Percentiles rank a stretch among this genome's conserved stretches.
Evolutionary conservation across 495 filamentous ascomycete species (phyloP).

Genomic region (Daldinia concentrica): DNA sequence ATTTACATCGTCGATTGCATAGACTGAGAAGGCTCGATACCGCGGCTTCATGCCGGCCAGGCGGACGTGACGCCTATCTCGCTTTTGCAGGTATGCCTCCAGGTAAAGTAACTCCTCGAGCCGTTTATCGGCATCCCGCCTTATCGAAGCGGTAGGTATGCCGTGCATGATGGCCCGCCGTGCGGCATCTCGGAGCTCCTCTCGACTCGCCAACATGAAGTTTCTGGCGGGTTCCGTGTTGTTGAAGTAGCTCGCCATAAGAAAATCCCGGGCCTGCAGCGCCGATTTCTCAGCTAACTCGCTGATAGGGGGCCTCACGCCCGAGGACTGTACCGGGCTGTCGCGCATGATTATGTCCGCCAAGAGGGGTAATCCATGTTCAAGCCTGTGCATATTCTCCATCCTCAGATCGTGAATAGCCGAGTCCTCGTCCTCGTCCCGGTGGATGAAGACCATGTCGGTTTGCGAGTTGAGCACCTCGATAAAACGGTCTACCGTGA

Average conservation of each 20-base stretch:
- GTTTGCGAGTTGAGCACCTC: conserved; percentile 20
- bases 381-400: background rate
- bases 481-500: background rate
- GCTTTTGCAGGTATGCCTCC: background rate
- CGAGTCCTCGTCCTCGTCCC: conserved; percentile 10
- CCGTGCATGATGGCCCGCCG: background rate
- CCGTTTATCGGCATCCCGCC: background rate
- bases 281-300: background rate
- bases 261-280: background rate
- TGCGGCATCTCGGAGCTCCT: background rate
- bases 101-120: background rate
- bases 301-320: background rate
- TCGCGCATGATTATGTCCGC: background rate
- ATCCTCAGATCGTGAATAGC: background rate
- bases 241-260: background rate
- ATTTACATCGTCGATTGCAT: background rate
- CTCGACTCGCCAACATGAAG: background rate
- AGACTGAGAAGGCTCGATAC: conserved; percentile 31
- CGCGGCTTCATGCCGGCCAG: conserved; percentile 20
- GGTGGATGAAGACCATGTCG: conserved; percentile 6
- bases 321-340: background rate
- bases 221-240: background rate
- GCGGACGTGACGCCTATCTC: conserved; percentile 4
- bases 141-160: background rate
- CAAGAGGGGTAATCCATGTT: background rate